Evolutionary conservation across 805 yeast genomes (phyloP), one percentile per base, ranked within the genome.

Genomic region (Sugiyamaella floridensis): DNA sequence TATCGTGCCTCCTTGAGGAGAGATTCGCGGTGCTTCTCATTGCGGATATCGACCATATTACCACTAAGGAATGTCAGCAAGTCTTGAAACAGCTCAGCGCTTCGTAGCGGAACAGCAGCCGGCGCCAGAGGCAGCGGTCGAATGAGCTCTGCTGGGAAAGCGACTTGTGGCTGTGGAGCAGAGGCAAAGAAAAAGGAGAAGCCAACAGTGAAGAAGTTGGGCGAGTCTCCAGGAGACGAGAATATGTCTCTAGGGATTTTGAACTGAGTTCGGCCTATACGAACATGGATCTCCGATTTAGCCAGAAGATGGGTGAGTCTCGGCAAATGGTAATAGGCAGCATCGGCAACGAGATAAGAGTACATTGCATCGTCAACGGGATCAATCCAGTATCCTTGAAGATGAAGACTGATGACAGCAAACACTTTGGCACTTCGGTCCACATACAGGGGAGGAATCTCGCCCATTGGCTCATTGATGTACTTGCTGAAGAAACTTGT

Each of bases 91-190:
- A 80, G 64, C 18, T 61, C 65, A 0, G 84, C 76, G 1, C 83
- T 77, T 55, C 89, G 71, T 37, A 75, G 68, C 2, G 77, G 68
- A 2, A 76, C 76, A 1, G 75, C 72, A 2, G 82, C 72, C 0
- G 86, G 85, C 9, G 79, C 75, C 53, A 80, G 77, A 1, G 93
- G 88, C 2, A 96, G 95, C 0, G 97, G 97, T 40, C 96, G 69
- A 2, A 85, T 67, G 59, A 83, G 67, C 40, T 76, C 72, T 58
- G 32, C 56, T 51, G 50, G 68, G 68, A 10, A 72, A 58, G 16
- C 72, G 71, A 20, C 76, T 32, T 32, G 37, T 11, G 37, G 12
- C 12, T 19, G 45, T 18, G 49, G 45, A 14, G 32, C 16, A 4
- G 37, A 20, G 15, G 48, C 49, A 54, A 80, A 71, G 18, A 82